Base-by-base conservation (phyloP, 805 yeast genomes). In the Ogataea pini region DNA sequence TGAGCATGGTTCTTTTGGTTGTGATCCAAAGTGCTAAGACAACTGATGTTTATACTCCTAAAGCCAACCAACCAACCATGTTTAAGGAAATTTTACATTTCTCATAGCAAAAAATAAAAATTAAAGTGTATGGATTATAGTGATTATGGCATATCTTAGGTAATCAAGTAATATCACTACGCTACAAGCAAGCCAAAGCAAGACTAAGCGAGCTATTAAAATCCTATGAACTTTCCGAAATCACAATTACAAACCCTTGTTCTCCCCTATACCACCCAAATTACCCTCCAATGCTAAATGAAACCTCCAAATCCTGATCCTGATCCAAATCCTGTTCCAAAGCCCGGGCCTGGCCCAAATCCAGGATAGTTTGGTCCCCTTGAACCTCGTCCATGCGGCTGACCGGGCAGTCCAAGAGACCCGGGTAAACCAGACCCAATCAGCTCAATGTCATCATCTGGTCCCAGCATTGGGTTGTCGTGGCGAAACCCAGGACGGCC, bases 391-490 rank as follows among this genome's bases (percentile, higher is more conserved):
- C 54, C 49, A 14, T 58, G 56, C 17, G 40, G 44, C 12, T 42
- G 24, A 2, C 50, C 50, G 7, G 40, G 36, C 1, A 51, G 57
- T 19, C 56, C 54, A 13, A 29, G 43, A 6, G 52, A 1, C 1
- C 76, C 74, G 0, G 80, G 80, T 9, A 77, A 61, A 0, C 82
- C 80, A 43, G 60, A 61, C 1, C 82, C 80, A 46, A 73, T 50
- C 29, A 68, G 60, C 36, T 72, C 75, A 48, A 75, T 48, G 54
- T 74, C 73, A 20, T 70, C 74, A 14, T 71, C 72, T 36, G 75
- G 78, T 13, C 72, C 78, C 12, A 72, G 64, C 40, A 69, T 57
- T 0, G 84, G 84, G 48, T 78, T 81, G 55, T 78, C 83, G 53
- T 62, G 77, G 28, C 83, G 57, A 5, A 82, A 76, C 4, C 82